phyloP scores from a whole-genome alignment of 768 basidiomycete species.

The Roridomyces roridus region DNA sequence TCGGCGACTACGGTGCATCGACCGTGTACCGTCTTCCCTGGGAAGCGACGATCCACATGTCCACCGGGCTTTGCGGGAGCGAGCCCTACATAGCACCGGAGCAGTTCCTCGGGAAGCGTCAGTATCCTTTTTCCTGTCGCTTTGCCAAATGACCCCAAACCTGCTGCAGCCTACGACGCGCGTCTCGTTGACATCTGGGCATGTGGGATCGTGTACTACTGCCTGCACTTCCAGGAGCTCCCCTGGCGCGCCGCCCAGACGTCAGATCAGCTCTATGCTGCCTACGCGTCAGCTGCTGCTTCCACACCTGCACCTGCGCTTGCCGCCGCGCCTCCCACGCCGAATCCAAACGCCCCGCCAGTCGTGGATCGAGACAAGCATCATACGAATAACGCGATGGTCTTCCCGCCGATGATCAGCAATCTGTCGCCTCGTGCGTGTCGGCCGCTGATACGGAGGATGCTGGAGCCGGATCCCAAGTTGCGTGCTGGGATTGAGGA shows the following conservation, averaged over 20 bases:
- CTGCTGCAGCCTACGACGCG: slow-evolving; percentile 88
- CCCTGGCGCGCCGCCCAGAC: slow-evolving; percentile 96
- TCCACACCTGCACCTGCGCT: slow-evolving; percentile 51
- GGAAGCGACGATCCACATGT: slow-evolving; percentile 97
- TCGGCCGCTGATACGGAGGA: slow-evolving; percentile 81
- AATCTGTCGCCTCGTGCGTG: slow-evolving; percentile 89
- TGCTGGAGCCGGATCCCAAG: slow-evolving; percentile 96
- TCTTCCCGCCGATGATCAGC: slow-evolving; percentile 69
- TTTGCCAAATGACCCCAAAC: slow-evolving; percentile 27
- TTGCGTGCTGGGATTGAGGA: slow-evolving; percentile 79
- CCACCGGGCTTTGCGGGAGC: slow-evolving; percentile 94
- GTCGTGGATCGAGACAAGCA: slow-evolving; percentile 17
- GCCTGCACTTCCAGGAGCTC: slow-evolving; percentile 96
- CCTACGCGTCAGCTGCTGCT: slow-evolving; percentile 63
- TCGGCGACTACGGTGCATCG: slow-evolving; percentile 97
- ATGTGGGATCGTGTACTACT: slow-evolving; percentile 96
- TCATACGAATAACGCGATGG: slow-evolving; percentile 31
- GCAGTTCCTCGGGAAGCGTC: slow-evolving; percentile 96
- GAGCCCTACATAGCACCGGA: slow-evolving; percentile 99
- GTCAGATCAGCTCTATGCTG: slow-evolving; percentile 78
- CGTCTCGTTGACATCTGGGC: slow-evolving; percentile 99
- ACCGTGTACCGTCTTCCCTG: slow-evolving; percentile 99
- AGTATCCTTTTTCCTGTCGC: slow-evolving; percentile 48
- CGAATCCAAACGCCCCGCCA: not conserved
- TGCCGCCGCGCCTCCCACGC: slow-evolving; percentile 23